Conservation (phyloP, 306 rosid species). For the Vicia faba region DNA sequence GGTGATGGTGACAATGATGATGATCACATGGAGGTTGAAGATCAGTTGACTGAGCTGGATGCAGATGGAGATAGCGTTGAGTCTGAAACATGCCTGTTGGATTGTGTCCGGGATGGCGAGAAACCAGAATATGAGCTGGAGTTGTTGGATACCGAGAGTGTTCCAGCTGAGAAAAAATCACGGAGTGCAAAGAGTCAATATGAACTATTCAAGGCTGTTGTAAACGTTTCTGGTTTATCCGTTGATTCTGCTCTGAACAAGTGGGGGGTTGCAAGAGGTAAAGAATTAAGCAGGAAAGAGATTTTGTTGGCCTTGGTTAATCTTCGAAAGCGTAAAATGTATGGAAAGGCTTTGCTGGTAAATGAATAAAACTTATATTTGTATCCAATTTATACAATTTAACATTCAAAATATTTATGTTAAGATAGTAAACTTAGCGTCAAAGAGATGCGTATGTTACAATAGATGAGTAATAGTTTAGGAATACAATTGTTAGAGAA, state of each 20-base stretch:
- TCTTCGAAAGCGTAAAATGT: slow-evolving; percentile 68
- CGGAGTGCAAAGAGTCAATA: slow-evolving; percentile 27
- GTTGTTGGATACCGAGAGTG: slow-evolving; percentile 47
- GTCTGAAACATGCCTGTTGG: slow-evolving; percentile 45
- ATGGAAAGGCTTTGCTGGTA: slow-evolving; percentile 83
- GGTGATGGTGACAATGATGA: no score
- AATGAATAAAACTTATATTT: slow-evolving; percentile 18
- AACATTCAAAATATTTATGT: slow-evolving; percentile 14
- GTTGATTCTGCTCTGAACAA: slow-evolving; percentile 53
- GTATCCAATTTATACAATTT: slow-evolving; percentile 1
- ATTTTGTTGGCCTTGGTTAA: slow-evolving; percentile 44
- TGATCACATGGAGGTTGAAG: slow-evolving; percentile 47
- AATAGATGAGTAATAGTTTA: no score
- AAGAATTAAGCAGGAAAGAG: slow-evolving; percentile 51
- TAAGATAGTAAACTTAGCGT: no score
- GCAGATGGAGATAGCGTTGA: slow-evolving; percentile 36
- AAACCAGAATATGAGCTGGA: slow-evolving; percentile 50
- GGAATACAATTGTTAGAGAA: no score
- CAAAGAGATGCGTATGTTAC: no score
- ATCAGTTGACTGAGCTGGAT: slow-evolving; percentile 61
- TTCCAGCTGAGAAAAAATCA: slow-evolving; percentile 34
- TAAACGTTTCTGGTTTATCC: slow-evolving; percentile 44
- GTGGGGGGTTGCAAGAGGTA: slow-evolving; percentile 78
- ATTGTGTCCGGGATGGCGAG: slow-evolving; percentile 41
- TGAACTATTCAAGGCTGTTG: slow-evolving; percentile 53